These are phyloP conservation scores for Cyberlindnera americana DNA, from an alignment of 805 yeast species.

Conservation along the genomic window DNA sequence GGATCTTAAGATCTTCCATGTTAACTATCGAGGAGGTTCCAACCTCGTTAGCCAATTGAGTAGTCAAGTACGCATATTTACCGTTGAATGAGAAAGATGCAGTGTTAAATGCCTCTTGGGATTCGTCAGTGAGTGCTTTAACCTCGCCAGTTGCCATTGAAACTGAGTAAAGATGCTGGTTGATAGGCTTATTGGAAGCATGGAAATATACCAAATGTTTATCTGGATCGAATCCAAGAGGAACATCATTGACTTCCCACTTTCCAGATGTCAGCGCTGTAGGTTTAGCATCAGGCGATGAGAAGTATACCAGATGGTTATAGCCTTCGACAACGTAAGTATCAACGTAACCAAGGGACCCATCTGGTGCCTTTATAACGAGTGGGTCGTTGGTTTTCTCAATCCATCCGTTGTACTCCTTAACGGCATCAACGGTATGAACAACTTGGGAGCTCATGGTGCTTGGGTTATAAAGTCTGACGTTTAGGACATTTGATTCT, in stretches of 20 bases:
- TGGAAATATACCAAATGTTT: slow-evolving; percentile 51
- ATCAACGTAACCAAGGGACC: slow-evolving; percentile 69
- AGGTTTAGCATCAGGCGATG: slow-evolving; percentile 52
- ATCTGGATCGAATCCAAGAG: slow-evolving; percentile 52
- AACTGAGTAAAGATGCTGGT: slow-evolving; percentile 23
- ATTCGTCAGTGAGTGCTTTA: slow-evolving; percentile 44
- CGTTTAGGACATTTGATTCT: slow-evolving; percentile 58
- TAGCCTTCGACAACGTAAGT: slow-evolving; percentile 60
- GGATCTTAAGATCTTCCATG: slow-evolving; percentile 29
- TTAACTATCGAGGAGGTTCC: slow-evolving; percentile 72
- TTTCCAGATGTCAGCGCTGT: slow-evolving; percentile 63
- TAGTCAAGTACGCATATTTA: slow-evolving; percentile 59
- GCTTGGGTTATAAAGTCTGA: slow-evolving; percentile 41
- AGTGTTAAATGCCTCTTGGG: slow-evolving; percentile 56
- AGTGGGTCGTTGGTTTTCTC: slow-evolving; percentile 63
- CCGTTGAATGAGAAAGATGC: slow-evolving; percentile 74
- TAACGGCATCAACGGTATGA: slow-evolving; percentile 42
- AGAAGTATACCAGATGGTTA: slow-evolving; percentile 77
- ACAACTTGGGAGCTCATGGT: slow-evolving; percentile 34
- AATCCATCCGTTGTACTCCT: slow-evolving; percentile 64
- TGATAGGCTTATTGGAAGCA: slow-evolving; percentile 54
- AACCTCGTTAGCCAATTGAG: slow-evolving; percentile 63
- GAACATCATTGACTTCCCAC: slow-evolving; percentile 79
- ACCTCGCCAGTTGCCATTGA: slow-evolving; percentile 30
- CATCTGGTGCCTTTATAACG: slow-evolving; percentile 47